Conservation (phyloP, 306 rosid genomes). For the Gillenia trifoliata region DNA sequence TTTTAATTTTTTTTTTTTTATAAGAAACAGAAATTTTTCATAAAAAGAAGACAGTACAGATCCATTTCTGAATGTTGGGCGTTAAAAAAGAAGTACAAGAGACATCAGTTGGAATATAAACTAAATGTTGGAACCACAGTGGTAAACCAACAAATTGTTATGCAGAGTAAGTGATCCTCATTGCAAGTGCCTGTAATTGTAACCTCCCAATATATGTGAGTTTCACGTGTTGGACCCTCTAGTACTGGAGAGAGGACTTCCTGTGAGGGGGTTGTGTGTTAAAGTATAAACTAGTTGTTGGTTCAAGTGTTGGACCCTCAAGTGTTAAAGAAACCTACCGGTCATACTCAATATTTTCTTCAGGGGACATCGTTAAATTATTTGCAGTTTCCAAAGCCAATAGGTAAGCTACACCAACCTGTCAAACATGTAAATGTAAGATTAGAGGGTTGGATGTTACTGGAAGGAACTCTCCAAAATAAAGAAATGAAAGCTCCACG, state of each 20-base stretch:
- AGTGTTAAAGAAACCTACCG: conserved; percentile 46
- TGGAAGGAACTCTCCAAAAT: background rate
- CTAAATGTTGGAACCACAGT: background rate
- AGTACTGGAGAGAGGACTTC: background rate
- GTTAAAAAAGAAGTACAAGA: background rate
- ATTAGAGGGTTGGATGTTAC: background rate
- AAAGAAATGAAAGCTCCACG: background rate
- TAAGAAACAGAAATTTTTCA: background rate
- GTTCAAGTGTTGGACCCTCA: background rate
- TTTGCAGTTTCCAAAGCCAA: conserved; percentile 88
- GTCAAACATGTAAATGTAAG: conserved; percentile 24
- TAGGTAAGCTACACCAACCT: conserved; percentile 94
- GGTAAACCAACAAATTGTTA: background rate
- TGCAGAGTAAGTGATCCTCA: background rate
- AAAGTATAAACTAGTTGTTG: background rate
- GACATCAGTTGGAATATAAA: background rate
- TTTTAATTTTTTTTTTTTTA: background rate
- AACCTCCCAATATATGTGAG: background rate
- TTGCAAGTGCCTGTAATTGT: background rate
- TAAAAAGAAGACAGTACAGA: background rate
- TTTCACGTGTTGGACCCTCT: background rate
- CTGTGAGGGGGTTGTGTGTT: background rate
- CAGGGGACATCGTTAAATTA: conserved; percentile 51
- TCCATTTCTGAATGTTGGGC: background rate
- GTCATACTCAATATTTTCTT: conserved; percentile 87